Evolutionary conservation across 345 rosid species (phyloP).

Genomic region (Gossypioides kirkii): DNA sequence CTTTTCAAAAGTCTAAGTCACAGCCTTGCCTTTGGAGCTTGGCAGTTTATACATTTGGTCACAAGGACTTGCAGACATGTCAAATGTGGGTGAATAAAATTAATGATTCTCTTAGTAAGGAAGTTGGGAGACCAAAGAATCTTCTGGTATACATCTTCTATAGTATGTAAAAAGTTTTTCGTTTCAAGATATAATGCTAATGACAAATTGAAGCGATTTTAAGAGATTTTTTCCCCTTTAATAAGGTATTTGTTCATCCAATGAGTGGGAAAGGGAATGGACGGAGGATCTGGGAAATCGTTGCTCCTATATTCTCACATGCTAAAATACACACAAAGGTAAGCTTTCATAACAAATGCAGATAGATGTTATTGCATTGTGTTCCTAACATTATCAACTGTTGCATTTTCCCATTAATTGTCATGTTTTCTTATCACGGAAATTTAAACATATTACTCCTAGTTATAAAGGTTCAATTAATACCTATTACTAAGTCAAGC

Average conservation of each 20-base stretch:
- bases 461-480: background rate
- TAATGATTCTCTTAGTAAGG: conserved; percentile 41
- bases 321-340: conserved; percentile 79
- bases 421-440: background rate
- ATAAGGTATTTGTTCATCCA: conserved; percentile 81
- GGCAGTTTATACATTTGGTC: conserved; percentile 51
- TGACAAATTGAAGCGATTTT: conserved; percentile 10
- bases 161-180: conserved; percentile 7
- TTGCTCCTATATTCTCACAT: conserved; percentile 63
- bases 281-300: conserved; percentile 62
- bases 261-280: conserved; percentile 84
- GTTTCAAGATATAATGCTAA: conserved; percentile 1
- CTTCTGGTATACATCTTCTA: conserved; percentile 53
- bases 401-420: background rate
- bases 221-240: conserved; percentile 18
- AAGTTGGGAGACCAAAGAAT: conserved; percentile 67
- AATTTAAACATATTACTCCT: background rate
- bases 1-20: conserved; percentile 44
- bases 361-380: background rate
- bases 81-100: conserved; percentile 63
- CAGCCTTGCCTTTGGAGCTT: conserved; percentile 67
- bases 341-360: conserved; percentile 1
- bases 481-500: background rate
- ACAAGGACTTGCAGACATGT: conserved; percentile 57
- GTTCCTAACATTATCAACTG: background rate